Percentiles rank a stretch among this genome's conserved stretches.
These are phyloP conservation scores for Chrysanthemum lavandulifolium DNA, from an alignment of 129 eudicot genomes.

Conservation along the genomic window DNA sequence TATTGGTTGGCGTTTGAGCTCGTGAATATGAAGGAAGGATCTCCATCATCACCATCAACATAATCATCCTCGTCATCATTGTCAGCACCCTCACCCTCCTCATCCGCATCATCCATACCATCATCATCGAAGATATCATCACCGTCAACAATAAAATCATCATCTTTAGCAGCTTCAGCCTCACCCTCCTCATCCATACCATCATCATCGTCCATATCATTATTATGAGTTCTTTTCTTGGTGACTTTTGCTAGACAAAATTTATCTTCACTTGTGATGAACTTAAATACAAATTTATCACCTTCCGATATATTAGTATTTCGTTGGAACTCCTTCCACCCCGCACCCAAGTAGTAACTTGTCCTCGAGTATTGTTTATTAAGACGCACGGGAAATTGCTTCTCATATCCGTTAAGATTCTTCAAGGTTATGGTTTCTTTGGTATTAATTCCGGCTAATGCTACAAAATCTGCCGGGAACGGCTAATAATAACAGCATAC, in stretches of 20 bases:
- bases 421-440: conserved; percentile 14
- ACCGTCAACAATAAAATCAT: too few species aligned
- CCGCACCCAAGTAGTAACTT: conserved; percentile 3
- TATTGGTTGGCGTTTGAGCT: too few species aligned
- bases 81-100: too few species aligned
- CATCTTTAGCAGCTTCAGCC: too few species aligned
- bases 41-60: too few species aligned
- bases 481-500: conserved; percentile 5
- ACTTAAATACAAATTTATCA: conserved; percentile 25
- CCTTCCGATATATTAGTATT: conserved; percentile 6
- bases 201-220: too few species aligned
- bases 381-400: not conserved
- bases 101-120: too few species aligned
- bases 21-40: too few species aligned
- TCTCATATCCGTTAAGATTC: conserved; percentile 23
- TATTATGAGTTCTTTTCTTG: not conserved
- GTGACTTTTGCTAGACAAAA: conserved; percentile 15
- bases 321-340: conserved; percentile 9
- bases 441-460: conserved; percentile 7
- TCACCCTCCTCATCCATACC: too few species aligned
- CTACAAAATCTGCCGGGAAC: conserved; percentile 1
- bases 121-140: too few species aligned
- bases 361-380: not conserved
- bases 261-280: conserved; percentile 18
- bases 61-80: too few species aligned